These are phyloP conservation scores for Mycena latifolia DNA, from an alignment of 768 basidiomycete species.

Conservation along the genomic window DNA sequence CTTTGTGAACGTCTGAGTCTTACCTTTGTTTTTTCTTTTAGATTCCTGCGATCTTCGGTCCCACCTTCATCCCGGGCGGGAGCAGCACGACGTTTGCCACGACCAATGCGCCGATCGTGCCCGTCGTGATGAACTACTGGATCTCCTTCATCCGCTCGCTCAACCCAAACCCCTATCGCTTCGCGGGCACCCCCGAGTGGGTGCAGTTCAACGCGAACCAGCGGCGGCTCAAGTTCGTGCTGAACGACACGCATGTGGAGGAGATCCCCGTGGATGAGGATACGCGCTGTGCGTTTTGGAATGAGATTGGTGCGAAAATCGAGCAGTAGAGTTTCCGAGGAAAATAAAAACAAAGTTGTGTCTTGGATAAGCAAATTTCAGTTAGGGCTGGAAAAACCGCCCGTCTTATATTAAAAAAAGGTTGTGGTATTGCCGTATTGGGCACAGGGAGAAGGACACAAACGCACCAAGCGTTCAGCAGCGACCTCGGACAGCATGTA, in stretches of 20 bases:
- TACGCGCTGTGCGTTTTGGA: constrained; percentile 26
- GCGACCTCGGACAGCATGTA: too few relatives aligned
- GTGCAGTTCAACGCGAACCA: constrained; percentile 14
- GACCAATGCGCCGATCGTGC: constrained; percentile 28
- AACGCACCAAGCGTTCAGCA: too few relatives aligned
- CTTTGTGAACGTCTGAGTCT: constrained; percentile 7
- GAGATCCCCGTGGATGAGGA: constrained; percentile 22
- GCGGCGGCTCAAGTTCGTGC: constrained; percentile 21
- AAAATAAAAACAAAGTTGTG: constrained; percentile 1
- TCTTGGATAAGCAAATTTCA: constrained; percentile 11
- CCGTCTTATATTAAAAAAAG: neutral
- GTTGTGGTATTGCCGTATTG: constrained; percentile 4
- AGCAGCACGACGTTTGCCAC: constrained; percentile 24
- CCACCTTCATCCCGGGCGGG: constrained; percentile 24
- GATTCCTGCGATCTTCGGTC: constrained; percentile 26
- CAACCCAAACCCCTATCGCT: constrained; percentile 20
- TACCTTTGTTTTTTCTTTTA: constrained; percentile 11
- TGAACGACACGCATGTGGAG: constrained; percentile 28
- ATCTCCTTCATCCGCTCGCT: constrained; percentile 26
- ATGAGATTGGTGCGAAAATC: constrained; percentile 26
- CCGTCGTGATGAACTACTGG: constrained; percentile 26
- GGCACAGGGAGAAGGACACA: neutral
- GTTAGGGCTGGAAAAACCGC: constrained; percentile 4
- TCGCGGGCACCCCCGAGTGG: constrained; percentile 28
- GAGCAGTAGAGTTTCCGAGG: constrained; percentile 24